Percentiles rank a stretch among this genome's conserved stretches.
Evolutionary conservation across 2,329 filamentous ascomycete species (phyloP).

Genomic region (Aspergillus sp.): DNA sequence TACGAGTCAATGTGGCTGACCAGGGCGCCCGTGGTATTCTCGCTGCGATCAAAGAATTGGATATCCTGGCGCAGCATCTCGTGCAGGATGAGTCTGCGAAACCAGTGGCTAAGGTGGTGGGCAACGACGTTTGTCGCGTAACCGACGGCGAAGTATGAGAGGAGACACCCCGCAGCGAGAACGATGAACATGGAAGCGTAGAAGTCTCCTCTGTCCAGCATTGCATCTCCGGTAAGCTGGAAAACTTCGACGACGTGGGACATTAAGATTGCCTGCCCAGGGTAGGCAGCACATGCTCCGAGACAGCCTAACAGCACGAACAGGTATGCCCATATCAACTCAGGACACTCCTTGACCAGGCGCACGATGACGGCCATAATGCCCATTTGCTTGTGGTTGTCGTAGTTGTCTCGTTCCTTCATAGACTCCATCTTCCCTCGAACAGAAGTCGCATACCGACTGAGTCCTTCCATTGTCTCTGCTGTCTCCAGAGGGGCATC

Average conservation of each 20-base stretch:
- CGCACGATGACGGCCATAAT: background rate
- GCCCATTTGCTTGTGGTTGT: constrained; percentile 6
- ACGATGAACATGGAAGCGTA: constrained; percentile 89
- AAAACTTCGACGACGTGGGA: constrained; percentile 80
- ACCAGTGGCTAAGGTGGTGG: constrained; percentile 69
- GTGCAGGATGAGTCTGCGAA: constrained; percentile 78
- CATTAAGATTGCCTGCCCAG: constrained; percentile 76
- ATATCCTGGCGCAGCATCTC: constrained; percentile 94
- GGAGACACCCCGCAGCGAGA: constrained; percentile 52
- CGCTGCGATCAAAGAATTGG: constrained; percentile 82
- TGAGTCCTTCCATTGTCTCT: background rate
- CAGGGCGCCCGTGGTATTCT: constrained; percentile 84
- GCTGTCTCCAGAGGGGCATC: background rate
- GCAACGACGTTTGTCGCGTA: constrained; percentile 68
- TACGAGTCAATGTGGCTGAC: constrained; percentile 44
- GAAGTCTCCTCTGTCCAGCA: constrained; percentile 75
- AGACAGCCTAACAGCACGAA: constrained; percentile 9
- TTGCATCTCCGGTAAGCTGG: constrained; percentile 56
- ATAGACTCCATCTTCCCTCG: background rate
- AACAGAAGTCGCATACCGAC: constrained; percentile 2
- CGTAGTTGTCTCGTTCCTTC: constrained; percentile 9
- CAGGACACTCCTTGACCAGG: constrained; percentile 1
- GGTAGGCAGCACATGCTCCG: constrained; percentile 77
- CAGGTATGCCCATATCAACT: constrained; percentile 5
- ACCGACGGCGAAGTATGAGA: constrained; percentile 51